Evolutionary conservation across 495 filamentous ascomycete genomes (phyloP).

Genomic region (Penicillium herquei): DNA sequence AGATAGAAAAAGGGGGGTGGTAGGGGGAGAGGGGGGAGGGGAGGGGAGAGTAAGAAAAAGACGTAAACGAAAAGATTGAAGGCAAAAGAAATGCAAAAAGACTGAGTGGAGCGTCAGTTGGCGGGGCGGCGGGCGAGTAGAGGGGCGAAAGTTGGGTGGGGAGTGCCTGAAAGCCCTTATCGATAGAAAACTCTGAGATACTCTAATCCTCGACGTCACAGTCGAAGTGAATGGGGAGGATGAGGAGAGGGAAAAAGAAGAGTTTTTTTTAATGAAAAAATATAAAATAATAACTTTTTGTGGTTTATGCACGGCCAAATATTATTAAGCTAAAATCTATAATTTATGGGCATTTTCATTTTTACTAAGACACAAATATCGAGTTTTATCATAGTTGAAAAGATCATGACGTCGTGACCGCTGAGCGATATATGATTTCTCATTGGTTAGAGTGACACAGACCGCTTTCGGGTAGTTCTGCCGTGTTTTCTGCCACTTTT

Average conservation of each 20-base stretch:
- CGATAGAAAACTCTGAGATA: conserved; percentile 35
- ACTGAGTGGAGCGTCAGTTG: conserved; percentile 39
- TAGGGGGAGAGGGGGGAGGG: conserved; percentile 7
- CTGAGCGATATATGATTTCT: too few species aligned
- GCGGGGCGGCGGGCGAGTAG: conserved; percentile 39
- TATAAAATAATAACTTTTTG: background rate
- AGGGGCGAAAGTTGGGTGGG: conserved; percentile 37
- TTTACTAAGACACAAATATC: too few species aligned
- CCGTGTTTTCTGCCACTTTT: too few species aligned
- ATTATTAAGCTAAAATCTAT: background rate
- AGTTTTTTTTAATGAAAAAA: background rate
- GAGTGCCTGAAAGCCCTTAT: conserved; percentile 40
- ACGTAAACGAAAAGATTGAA: conserved; percentile 29
- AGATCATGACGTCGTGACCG: too few species aligned
- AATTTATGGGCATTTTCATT: background rate
- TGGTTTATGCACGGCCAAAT: background rate
- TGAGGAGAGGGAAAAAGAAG: conserved; percentile 6
- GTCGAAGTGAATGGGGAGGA: background rate
- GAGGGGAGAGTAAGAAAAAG: conserved; percentile 12
- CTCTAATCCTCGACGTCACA: conserved; percentile 13
- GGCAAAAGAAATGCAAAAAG: conserved; percentile 40
- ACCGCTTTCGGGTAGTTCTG: too few species aligned
- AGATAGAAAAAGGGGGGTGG: background rate
- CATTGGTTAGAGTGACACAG: too few species aligned
- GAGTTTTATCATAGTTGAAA: too few species aligned